Percentiles rank a stretch among this genome's conserved stretches.
Evolutionary conservation across 495 filamentous ascomycete species (phyloP).

Genomic region (Trichoderma erinaceum): DNA sequence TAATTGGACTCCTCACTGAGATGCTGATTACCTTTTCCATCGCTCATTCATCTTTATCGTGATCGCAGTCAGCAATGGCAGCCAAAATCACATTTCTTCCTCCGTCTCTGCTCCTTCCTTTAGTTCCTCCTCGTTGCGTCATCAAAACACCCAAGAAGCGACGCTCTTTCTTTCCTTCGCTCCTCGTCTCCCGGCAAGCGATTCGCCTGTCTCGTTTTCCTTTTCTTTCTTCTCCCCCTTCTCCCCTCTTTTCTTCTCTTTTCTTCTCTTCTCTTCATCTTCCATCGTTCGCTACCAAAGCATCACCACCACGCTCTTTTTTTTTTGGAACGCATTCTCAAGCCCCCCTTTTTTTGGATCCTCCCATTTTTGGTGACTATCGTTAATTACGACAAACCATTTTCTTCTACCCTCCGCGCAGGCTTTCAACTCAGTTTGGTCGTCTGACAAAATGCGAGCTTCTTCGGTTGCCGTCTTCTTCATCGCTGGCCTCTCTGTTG

Average conservation of each 20-base stretch:
- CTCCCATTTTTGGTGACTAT: constrained; percentile 11
- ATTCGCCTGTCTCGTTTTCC: background rate
- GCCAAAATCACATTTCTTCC: too few species aligned
- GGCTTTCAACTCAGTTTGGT: background rate
- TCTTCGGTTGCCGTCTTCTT: background rate
- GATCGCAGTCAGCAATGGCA: too few species aligned
- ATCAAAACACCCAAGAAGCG: background rate
- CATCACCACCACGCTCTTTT: background rate
- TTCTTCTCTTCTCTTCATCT: background rate
- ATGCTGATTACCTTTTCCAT: too few species aligned
- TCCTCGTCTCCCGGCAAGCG: background rate
- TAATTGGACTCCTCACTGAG: background rate
- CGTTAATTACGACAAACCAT: background rate
- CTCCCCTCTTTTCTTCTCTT: background rate
- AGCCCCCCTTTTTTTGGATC: constrained; percentile 8
- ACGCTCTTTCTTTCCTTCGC: background rate
- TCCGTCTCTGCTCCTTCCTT: background rate
- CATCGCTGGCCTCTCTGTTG: background rate
- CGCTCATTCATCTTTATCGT: too few species aligned
- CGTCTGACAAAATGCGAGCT: background rate
- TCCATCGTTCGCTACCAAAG: background rate
- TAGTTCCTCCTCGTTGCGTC: background rate
- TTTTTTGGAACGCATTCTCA: constrained; percentile 6
- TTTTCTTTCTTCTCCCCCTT: background rate
- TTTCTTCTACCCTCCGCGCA: background rate